Conservation (phyloP, 192 early-diverging fungal species). For the Gigaspora rosea region DNA sequence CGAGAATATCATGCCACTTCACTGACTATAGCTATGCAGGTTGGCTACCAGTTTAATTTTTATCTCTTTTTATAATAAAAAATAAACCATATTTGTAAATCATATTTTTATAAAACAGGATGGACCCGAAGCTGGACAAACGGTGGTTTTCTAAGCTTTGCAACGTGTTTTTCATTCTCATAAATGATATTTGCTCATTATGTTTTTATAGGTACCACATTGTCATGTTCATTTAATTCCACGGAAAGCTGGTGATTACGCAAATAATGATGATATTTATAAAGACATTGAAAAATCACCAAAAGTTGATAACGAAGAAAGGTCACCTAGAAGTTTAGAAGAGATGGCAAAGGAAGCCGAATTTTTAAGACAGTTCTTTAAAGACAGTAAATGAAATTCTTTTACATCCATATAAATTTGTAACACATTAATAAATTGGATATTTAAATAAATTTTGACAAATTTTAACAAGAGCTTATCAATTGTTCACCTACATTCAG, state of each 20-base stretch:
- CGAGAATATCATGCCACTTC: slow-evolving; percentile 66
- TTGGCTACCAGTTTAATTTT: slow-evolving; percentile 16
- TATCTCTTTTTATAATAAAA: neutral
- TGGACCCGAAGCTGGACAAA: slow-evolving; percentile 57
- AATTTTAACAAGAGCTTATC: no score
- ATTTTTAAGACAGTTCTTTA: slow-evolving; percentile 24
- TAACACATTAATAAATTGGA: no score
- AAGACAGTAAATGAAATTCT: neutral
- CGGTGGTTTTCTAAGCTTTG: neutral
- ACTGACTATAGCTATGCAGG: slow-evolving; percentile 82
- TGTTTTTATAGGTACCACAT: slow-evolving; percentile 80
- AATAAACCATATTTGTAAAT: neutral
- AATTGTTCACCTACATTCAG: no score
- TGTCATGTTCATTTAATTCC: slow-evolving; percentile 93
- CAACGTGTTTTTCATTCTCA: no score
- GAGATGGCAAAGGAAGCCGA: slow-evolving; percentile 82
- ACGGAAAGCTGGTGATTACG: slow-evolving; percentile 74
- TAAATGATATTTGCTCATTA: neutral
- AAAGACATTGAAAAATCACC: slow-evolving; percentile 61
- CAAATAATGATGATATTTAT: slow-evolving; percentile 89
- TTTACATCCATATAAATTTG: no score
- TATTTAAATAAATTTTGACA: no score
- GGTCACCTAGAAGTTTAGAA: slow-evolving; percentile 64
- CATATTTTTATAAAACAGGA: slow-evolving; percentile 50
- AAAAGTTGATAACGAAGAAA: slow-evolving; percentile 69